These are phyloP conservation scores for Amanita jacksonii DNA, from an alignment of 768 basidiomycete genomes.

Conservation along the genomic window DNA sequence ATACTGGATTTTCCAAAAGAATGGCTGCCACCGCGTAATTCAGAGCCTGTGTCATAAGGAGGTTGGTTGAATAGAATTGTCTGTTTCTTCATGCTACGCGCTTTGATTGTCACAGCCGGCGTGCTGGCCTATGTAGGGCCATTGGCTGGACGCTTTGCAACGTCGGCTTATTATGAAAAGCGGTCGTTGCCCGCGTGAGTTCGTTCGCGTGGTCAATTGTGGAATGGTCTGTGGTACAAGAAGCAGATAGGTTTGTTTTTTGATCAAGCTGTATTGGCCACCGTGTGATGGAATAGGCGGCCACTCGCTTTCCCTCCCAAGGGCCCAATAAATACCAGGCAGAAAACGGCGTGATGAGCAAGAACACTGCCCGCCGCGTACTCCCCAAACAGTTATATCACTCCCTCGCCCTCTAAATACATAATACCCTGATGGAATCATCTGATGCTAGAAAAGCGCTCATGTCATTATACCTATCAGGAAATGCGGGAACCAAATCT, in stretches of 20 bases:
- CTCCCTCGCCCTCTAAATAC: background rate
- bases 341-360: no score
- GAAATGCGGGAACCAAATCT: slow-evolving; percentile 3
- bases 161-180: no score
- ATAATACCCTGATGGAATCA: slow-evolving; percentile 6
- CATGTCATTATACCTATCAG: slow-evolving; percentile 7
- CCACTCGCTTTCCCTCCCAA: no score
- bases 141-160: no score
- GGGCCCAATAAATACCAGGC: slow-evolving; percentile 4
- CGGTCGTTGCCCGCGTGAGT: no score
- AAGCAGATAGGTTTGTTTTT: no score
- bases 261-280: background rate
- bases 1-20: slow-evolving; percentile 76
- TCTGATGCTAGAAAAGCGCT: slow-evolving; percentile 13
- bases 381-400: background rate
- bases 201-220: no score
- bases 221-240: no score
- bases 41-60: slow-evolving; percentile 4
- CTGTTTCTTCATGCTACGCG: background rate
- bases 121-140: no score
- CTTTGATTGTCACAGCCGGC: no score
- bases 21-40: slow-evolving; percentile 51
- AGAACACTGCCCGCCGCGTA: no score
- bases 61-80: background rate
- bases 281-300: no score